Evolutionary conservation across 2,329 filamentous ascomycete genomes (phyloP).

Genomic region (Botryotinia convoluta): DNA sequence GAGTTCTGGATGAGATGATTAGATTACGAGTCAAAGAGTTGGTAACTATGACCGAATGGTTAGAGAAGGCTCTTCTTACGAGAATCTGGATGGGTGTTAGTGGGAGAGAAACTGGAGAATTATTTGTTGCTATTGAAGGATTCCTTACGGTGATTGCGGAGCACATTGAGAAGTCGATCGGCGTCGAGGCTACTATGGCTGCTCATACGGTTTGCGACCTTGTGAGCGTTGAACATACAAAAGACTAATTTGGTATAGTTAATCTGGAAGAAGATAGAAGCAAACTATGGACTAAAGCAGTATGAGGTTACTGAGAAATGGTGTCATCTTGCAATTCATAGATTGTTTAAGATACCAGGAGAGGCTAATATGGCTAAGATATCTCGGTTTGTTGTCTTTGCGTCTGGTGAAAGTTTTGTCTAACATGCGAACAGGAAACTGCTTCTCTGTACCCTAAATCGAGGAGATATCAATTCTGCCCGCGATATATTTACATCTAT

Average conservation of each 20-base stretch:
- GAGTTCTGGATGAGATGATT: slow-evolving; percentile 63
- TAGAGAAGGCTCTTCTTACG: slow-evolving; percentile 67
- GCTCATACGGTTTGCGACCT: slow-evolving; percentile 58
- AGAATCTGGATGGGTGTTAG: slow-evolving; percentile 63
- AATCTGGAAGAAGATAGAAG: slow-evolving; percentile 77
- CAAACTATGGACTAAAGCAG: slow-evolving; percentile 51
- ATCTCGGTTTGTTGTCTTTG: slow-evolving; percentile 49
- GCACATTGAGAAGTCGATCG: slow-evolving; percentile 48
- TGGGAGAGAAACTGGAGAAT: slow-evolving; percentile 40
- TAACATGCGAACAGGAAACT: slow-evolving; percentile 56
- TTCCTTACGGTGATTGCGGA: slow-evolving; percentile 49
- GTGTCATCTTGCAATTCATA: slow-evolving; percentile 68
- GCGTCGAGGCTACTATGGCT: slow-evolving; percentile 61
- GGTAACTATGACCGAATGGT: slow-evolving; percentile 53
- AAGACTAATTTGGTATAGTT: slow-evolving; percentile 49
- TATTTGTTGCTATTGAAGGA: slow-evolving; percentile 41
- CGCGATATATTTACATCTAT: slow-evolving; percentile 57
- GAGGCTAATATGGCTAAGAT: slow-evolving; percentile 67
- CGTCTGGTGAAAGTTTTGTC: background rate
- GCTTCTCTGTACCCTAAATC: slow-evolving; percentile 65
- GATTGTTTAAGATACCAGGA: slow-evolving; percentile 63
- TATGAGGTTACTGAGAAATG: slow-evolving; percentile 60
- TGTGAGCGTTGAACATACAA: background rate
- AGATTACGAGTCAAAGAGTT: slow-evolving; percentile 49
- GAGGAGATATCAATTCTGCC: slow-evolving; percentile 54